Evolutionary conservation across 768 basidiomycete genomes (phyloP).

Genomic region (Candolleomyces eurysporus): DNA sequence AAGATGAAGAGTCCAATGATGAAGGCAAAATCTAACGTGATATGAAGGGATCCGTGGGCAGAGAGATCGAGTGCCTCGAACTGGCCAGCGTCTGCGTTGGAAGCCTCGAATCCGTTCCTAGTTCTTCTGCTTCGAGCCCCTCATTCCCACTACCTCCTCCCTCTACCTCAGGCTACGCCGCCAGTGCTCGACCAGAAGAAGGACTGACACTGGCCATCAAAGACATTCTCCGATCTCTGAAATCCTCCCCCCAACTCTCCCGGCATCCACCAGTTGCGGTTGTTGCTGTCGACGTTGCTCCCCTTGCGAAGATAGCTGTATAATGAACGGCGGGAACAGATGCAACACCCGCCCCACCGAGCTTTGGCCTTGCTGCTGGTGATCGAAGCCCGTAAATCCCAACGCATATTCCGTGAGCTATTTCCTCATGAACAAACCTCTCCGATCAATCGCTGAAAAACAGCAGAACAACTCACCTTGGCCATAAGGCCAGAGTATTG

Average conservation of each 20-base stretch:
- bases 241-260: background rate
- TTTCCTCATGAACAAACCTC: too few relatives aligned
- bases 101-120: background rate
- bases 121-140: background rate
- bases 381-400: too few relatives aligned
- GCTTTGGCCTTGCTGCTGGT: too few relatives aligned
- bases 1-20: background rate
- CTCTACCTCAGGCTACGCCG: background rate
- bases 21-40: background rate
- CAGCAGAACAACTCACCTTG: too few relatives aligned
- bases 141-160: background rate
- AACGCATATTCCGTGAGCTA: too few relatives aligned
- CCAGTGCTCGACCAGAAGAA: background rate
- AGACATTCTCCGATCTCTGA: background rate
- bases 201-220: background rate
- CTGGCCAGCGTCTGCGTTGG: conserved; percentile 8
- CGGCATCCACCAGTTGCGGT: background rate
- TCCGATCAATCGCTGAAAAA: too few relatives aligned
- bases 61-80: conserved; percentile 5
- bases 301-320: background rate
- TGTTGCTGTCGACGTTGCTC: background rate
- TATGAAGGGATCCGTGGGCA: background rate
- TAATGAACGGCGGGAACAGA: background rate
- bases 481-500: too few relatives aligned
- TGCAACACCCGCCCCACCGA: too few relatives aligned